Conservation (phyloP, 129 eudicot genomes). For the Heracleum sosnowskyi region DNA sequence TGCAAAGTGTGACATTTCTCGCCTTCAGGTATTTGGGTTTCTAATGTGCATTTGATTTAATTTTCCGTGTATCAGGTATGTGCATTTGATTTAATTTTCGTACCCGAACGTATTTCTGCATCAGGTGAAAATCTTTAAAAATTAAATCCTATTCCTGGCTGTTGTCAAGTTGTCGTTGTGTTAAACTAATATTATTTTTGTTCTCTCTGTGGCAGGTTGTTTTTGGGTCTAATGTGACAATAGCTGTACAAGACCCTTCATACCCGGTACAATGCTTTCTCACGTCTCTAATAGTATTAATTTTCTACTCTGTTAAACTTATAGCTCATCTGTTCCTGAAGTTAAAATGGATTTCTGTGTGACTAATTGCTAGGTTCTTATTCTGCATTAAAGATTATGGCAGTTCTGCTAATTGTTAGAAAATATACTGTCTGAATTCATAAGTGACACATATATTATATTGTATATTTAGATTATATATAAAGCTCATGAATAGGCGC, state of each 20-base stretch:
- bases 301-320: not conserved
- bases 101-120: constrained; percentile 5
- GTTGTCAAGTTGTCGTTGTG: not conserved
- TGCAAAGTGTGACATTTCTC: constrained; percentile 90
- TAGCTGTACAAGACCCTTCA: constrained; percentile 95
- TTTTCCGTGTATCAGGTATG: not conserved
- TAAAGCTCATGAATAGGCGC: not conserved
- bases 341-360: not conserved
- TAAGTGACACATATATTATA: not conserved
- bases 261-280: constrained; percentile 53
- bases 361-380: not conserved
- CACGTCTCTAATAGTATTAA: not conserved
- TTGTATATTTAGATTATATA: not conserved
- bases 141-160: not conserved
- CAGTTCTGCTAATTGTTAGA: not conserved
- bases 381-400: not conserved
- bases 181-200: not conserved
- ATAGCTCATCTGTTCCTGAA: not conserved
- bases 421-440: not conserved
- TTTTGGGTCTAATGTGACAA: constrained; percentile 82
- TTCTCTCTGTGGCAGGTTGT: constrained; percentile 48
- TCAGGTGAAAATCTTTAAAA: not conserved
- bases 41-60: not conserved
- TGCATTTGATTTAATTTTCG: not conserved
- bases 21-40: constrained; percentile 67